Conservation (phyloP, 257 asterid species). For the Fraxinus quadrangulata region DNA sequence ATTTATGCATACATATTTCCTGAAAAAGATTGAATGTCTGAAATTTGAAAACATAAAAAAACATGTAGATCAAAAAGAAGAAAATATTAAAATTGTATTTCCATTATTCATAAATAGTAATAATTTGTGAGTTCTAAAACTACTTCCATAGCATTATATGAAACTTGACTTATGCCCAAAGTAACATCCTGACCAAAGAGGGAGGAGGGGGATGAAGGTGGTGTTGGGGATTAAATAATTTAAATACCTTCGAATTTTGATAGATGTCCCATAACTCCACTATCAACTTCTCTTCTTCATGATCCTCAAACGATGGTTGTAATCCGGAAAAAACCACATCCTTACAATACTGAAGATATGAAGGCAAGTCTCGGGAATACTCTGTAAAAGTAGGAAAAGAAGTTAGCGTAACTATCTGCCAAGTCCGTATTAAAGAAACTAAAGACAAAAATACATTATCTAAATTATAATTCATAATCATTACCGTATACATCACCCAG, state of each 20-base stretch:
- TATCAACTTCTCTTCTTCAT: slow-evolving; percentile 50
- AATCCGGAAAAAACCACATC: slow-evolving; percentile 71
- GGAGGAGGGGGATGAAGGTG: not conserved
- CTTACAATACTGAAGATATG: slow-evolving; percentile 68
- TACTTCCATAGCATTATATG: not conserved
- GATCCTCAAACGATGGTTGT: slow-evolving; percentile 46
- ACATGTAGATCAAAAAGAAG: not conserved
- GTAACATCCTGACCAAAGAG: not conserved
- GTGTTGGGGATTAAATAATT: not conserved
- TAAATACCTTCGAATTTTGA: slow-evolving; percentile 52
- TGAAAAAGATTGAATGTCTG: not conserved
- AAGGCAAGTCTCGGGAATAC: slow-evolving; percentile 45
- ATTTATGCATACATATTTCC: not conserved
- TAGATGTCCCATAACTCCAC: slow-evolving; percentile 59
- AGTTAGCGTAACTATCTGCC: slow-evolving; percentile 13
- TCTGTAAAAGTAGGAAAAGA: slow-evolving; percentile 47
- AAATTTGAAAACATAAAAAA: not conserved
- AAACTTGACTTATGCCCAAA: not conserved
- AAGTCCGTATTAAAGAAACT: slow-evolving; percentile 13
- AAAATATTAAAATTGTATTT: not conserved
- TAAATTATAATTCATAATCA: not conserved
- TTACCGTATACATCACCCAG: slow-evolving; percentile 59
- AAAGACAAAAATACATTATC: not conserved
- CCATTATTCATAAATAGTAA: not conserved
- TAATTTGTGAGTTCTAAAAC: not conserved